Conservation (phyloP, 2,329 filamentous ascomycete species). For the Fusarium papillatum region DNA sequence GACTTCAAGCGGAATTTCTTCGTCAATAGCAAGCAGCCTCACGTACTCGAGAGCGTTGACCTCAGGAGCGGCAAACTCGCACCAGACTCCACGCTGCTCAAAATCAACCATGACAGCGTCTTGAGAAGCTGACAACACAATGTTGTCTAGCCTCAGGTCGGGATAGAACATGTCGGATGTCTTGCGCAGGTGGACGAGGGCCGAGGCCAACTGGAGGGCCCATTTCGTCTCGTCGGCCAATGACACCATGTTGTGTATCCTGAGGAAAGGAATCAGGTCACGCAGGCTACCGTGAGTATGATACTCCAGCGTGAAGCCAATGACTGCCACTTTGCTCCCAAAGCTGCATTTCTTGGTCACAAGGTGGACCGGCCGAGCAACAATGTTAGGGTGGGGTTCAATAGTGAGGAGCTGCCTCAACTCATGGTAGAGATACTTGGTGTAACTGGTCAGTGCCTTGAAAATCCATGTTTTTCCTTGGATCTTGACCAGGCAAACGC, state of each 20-base stretch:
- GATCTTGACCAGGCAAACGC: constrained; percentile 67
- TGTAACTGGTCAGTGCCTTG: constrained; percentile 69
- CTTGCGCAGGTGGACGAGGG: constrained; percentile 63
- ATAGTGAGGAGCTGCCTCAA: constrained; percentile 67
- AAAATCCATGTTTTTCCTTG: constrained; percentile 62
- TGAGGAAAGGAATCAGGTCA: constrained; percentile 66
- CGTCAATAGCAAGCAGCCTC: constrained; percentile 65
- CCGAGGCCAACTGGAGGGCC: constrained; percentile 65
- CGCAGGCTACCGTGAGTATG: constrained; percentile 68
- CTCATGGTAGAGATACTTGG: constrained; percentile 74
- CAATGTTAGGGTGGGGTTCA: constrained; percentile 65
- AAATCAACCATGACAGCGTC: constrained; percentile 72
- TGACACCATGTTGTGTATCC: constrained; percentile 58
- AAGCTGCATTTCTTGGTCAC: constrained; percentile 69
- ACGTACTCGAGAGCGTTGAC: constrained; percentile 71
- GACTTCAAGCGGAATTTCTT: constrained; percentile 57
- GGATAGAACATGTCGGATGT: constrained; percentile 65
- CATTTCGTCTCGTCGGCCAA: constrained; percentile 64
- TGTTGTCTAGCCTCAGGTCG: constrained; percentile 71
- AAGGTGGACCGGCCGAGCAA: constrained; percentile 65
- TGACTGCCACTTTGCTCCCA: constrained; percentile 66
- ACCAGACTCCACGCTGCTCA: constrained; percentile 74
- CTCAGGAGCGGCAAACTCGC: constrained; percentile 72
- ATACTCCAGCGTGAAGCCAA: constrained; percentile 70
- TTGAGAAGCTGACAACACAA: constrained; percentile 62